Percentiles rank a stretch among this genome's conserved stretches.
phyloP scores from a whole-genome alignment of 139 green algal genomes.

The Klebsormidium nitens region DNA sequence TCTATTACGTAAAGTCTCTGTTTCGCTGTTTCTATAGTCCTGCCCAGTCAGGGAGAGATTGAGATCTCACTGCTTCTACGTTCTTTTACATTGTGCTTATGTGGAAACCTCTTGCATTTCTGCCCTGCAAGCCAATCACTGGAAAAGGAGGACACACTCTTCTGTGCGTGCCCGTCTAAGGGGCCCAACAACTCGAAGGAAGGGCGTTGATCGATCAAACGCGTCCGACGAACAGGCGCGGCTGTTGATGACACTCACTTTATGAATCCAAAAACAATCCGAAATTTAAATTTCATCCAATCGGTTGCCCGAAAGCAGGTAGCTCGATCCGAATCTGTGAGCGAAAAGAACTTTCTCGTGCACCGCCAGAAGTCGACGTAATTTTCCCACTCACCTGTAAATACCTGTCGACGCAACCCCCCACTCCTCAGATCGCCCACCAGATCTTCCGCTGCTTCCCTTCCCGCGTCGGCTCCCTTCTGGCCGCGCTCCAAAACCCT shows the following conservation, averaged over 20 bases:
- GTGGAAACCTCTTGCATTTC: not conserved
- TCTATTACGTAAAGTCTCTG: too few relatives aligned
- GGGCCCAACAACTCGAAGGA: too few relatives aligned
- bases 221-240: not conserved
- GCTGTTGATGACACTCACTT: not conserved
- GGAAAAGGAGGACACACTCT: not conserved
- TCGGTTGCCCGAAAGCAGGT: not conserved
- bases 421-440: constrained; percentile 48
- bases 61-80: not conserved
- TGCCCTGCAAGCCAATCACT: not conserved
- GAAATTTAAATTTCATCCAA: constrained; percentile 4
- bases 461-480: constrained; percentile 42
- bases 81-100: not conserved
- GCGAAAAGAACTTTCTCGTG: constrained; percentile 9
- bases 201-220: too few relatives aligned
- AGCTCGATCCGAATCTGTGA: not conserved
- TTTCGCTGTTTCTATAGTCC: too few relatives aligned
- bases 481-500: constrained; percentile 41
- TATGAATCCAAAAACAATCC: not conserved
- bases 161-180: too few relatives aligned
- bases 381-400: constrained; percentile 5
- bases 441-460: constrained; percentile 50
- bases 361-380: not conserved
- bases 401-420: constrained; percentile 47
- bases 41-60: too few relatives aligned